Percentiles rank a stretch among this genome's conserved stretches.
These are phyloP conservation scores for Acanthamoeba lugdunensis DNA, from an alignment of 208 protist genomes.

Conservation along the genomic window DNA sequence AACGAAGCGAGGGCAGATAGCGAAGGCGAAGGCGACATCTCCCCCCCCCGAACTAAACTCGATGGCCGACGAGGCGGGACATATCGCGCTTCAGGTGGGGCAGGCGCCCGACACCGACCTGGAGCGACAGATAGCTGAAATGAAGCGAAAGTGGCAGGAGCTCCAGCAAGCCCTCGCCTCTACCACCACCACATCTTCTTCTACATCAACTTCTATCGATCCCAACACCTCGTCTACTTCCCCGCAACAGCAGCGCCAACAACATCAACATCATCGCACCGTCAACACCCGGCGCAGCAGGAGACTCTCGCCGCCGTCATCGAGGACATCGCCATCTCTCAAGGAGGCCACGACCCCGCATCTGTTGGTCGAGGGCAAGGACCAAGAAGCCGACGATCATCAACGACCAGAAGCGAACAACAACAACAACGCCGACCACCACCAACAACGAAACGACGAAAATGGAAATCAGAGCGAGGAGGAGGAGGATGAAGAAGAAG, in stretches of 20 bases:
- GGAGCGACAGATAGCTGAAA: not conserved
- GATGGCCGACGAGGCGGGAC: not conserved
- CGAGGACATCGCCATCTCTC: not conserved
- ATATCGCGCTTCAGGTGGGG: slow-evolving; percentile 18
- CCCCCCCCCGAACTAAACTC: not conserved
- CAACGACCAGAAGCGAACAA: not conserved
- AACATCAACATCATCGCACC: not conserved
- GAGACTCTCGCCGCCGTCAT: not conserved
- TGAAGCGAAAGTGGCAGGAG: slow-evolving; percentile 13
- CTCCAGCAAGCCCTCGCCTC: slow-evolving; percentile 1
- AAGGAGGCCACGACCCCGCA: not conserved
- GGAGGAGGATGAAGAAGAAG: not conserved
- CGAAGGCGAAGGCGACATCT: no score
- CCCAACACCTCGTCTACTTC: not conserved
- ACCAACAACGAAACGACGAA: not conserved
- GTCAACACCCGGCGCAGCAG: not conserved
- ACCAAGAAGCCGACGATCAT: not conserved
- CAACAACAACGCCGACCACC: not conserved
- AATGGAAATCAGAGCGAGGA: not conserved
- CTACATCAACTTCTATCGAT: not conserved
- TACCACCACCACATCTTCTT: not conserved
- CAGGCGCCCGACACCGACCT: not conserved
- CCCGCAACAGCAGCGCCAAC: not conserved
- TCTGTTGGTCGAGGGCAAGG: not conserved
- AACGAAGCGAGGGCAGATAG: no score